Evolutionary conservation across 345 rosid genomes (phyloP).

Genomic region (Boechera stricta): DNA sequence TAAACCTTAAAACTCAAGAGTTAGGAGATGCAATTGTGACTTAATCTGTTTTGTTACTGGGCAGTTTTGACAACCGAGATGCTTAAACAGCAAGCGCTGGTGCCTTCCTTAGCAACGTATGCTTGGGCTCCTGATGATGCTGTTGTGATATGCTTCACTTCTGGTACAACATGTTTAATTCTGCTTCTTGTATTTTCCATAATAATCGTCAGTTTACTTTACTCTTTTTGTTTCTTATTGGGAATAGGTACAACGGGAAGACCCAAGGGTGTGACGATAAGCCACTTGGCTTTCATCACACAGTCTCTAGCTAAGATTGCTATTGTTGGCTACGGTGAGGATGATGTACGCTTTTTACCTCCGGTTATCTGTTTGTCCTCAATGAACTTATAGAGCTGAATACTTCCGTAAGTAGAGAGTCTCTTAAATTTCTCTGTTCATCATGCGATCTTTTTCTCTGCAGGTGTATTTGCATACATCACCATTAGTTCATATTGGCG

Average conservation of each 20-base stretch:
- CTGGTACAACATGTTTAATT: constrained; percentile 51
- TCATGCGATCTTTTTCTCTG: constrained; percentile 17
- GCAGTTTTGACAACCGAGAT: constrained; percentile 58
- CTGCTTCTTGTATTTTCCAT: constrained; percentile 1
- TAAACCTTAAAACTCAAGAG: neutral
- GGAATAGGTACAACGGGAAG: constrained; percentile 81
- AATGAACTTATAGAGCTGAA: constrained; percentile 1
- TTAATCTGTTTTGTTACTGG: constrained; percentile 26
- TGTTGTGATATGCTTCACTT: constrained; percentile 82
- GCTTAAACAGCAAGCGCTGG: constrained; percentile 36
- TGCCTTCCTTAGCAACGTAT: constrained; percentile 42
- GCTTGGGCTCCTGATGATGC: constrained; percentile 78
- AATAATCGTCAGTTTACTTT: neutral
- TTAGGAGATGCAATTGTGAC: neutral
- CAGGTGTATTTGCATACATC: constrained; percentile 90
- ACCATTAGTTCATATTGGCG: constrained; percentile 88
- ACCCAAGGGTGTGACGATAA: constrained; percentile 81
- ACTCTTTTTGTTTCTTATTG: constrained; percentile 33
- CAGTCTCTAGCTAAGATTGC: constrained; percentile 90
- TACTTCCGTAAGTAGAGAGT: neutral
- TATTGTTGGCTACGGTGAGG: constrained; percentile 74
- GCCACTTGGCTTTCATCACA: constrained; percentile 72
- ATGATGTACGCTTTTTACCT: constrained; percentile 66
- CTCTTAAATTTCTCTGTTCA: constrained; percentile 14
- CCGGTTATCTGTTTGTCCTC: neutral